These are phyloP conservation scores for Oryza australiensis DNA, from an alignment of 176 grass and related monocot genomes.

Conservation along the genomic window DNA sequence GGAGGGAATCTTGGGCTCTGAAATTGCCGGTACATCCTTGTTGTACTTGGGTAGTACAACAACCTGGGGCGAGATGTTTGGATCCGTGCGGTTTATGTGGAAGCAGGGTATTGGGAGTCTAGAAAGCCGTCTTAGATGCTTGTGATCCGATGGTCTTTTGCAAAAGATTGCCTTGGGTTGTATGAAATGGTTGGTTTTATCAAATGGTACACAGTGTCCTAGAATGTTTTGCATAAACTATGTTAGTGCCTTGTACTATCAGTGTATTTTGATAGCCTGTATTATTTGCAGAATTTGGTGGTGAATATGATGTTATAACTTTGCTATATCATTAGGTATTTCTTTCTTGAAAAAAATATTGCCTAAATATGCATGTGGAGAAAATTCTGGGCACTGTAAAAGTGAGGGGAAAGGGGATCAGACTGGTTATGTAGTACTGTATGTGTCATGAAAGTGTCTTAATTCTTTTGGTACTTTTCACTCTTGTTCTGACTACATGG, in stretches of 20 bases:
- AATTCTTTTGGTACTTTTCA: conserved; percentile 6
- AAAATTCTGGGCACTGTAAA: conserved; percentile 9
- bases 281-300: not conserved
- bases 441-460: not conserved
- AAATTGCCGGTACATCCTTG: conserved; percentile 1
- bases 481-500: conserved; percentile 12
- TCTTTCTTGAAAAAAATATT: not conserved
- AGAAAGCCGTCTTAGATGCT: conserved; percentile 22
- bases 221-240: not conserved
- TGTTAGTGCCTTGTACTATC: not conserved
- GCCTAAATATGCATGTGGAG: not conserved
- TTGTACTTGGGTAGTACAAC: conserved; percentile 27
- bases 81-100: conserved; percentile 32
- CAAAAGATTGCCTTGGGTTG: not conserved
- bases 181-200: conserved; percentile 20
- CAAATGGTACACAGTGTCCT: not conserved
- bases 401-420: conserved; percentile 10
- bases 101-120: not conserved
- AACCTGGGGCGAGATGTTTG: conserved; percentile 1
- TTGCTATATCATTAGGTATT: not conserved
- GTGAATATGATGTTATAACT: not conserved
- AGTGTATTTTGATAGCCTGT: not conserved
- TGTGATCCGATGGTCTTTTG: conserved; percentile 18
- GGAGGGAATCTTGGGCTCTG: not conserved
- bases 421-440: conserved; percentile 37